phyloP scores from a whole-genome alignment of 768 basidiomycete species.

The Ephemerocybe angulata region DNA sequence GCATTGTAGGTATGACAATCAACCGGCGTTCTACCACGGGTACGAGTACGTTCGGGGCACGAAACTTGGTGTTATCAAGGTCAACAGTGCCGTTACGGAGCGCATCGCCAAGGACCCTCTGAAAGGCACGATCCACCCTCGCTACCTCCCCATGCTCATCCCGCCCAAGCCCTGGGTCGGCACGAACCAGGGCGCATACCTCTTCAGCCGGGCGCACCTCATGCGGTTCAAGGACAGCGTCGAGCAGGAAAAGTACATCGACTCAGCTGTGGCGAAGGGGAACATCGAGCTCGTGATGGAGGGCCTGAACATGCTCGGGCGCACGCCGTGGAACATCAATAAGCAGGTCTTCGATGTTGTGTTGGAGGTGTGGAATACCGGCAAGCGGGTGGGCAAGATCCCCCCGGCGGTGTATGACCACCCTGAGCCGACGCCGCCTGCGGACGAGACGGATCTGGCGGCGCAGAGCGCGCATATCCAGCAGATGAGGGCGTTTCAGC shows the following conservation, averaged over 20 bases:
- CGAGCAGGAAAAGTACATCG: slow-evolving; percentile 79
- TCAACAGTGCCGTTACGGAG: slow-evolving; percentile 78
- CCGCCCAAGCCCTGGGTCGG: slow-evolving; percentile 85
- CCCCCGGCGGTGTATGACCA: slow-evolving; percentile 68
- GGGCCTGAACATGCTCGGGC: slow-evolving; percentile 85
- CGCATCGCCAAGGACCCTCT: slow-evolving; percentile 74
- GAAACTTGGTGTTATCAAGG: slow-evolving; percentile 86
- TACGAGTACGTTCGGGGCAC: slow-evolving; percentile 94
- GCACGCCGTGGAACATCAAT: slow-evolving; percentile 90
- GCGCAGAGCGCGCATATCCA: slow-evolving; percentile 51
- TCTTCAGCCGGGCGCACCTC: slow-evolving; percentile 64
- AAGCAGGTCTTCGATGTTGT: slow-evolving; percentile 71
- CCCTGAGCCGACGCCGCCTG: slow-evolving; percentile 54
- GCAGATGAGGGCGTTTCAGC: slow-evolving; percentile 50
- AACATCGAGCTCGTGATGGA: slow-evolving; percentile 83
- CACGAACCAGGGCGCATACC: slow-evolving; percentile 76
- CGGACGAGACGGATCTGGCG: slow-evolving; percentile 46
- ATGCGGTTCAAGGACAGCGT: slow-evolving; percentile 93
- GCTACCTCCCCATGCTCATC: slow-evolving; percentile 93
- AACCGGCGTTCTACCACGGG: slow-evolving; percentile 87
- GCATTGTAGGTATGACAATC: slow-evolving; percentile 60
- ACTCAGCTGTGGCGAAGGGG: slow-evolving; percentile 66
- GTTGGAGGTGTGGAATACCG: slow-evolving; percentile 81
- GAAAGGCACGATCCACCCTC: slow-evolving; percentile 75
- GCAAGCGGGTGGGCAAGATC: slow-evolving; percentile 77